Conservation (phyloP, 169 alveolate species). For the Plasmodium relictum region DNA sequence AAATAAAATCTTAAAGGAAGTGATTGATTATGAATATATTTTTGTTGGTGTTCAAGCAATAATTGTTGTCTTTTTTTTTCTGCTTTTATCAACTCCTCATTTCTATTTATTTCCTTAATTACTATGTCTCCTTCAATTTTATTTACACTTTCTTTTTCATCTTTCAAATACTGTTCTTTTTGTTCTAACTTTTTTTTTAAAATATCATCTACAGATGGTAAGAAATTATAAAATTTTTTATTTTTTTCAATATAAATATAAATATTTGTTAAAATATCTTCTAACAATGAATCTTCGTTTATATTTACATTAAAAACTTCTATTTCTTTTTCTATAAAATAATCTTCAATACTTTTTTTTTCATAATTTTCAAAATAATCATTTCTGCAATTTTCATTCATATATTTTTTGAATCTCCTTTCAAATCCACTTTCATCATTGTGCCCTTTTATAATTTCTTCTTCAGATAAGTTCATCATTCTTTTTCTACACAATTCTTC, state of each 20-base stretch:
- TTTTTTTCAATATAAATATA: constrained; percentile 57
- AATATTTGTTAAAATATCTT: constrained; percentile 44
- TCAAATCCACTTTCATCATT: constrained; percentile 74
- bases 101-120: constrained; percentile 29
- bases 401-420: constrained; percentile 48
- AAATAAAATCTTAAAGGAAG: constrained; percentile 51
- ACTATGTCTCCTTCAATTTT: constrained; percentile 14
- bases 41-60: constrained; percentile 48
- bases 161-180: constrained; percentile 1
- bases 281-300: constrained; percentile 38
- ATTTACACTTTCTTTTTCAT: constrained; percentile 26
- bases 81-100: constrained; percentile 61
- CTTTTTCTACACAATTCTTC: constrained; percentile 55
- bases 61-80: constrained; percentile 68
- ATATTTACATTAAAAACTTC: constrained; percentile 46
- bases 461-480: constrained; percentile 61
- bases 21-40: constrained; percentile 62
- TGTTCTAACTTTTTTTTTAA: constrained; percentile 18
- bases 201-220: constrained; percentile 51
- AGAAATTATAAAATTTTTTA: constrained; percentile 37
- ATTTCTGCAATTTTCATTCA: constrained; percentile 57
- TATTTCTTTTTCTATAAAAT: constrained; percentile 33
- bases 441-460: constrained; percentile 60
- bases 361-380: constrained; percentile 50
- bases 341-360: constrained; percentile 49